phyloP scores from a whole-genome alignment of 345 rosid species.

The Excoecaria cochinchinensis region DNA sequence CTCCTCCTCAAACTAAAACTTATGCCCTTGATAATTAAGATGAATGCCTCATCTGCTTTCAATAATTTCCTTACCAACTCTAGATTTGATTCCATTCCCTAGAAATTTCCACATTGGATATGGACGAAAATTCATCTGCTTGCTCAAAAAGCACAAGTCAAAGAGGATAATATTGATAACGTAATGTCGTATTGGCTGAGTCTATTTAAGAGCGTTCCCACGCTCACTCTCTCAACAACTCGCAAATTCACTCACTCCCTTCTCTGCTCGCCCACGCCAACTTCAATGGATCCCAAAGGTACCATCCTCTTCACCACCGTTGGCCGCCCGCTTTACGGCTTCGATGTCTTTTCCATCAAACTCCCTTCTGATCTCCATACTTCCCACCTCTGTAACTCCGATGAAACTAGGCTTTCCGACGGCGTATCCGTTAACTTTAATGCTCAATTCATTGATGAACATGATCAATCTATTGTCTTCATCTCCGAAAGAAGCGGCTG shows the following conservation, averaged over 20 bases:
- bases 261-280: background rate
- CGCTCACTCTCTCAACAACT: background rate
- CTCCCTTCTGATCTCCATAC: constrained; percentile 26
- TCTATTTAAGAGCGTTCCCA: no score
- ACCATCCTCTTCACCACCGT: constrained; percentile 66
- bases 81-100: no score
- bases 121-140: no score
- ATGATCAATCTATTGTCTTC: constrained; percentile 43
- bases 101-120: no score
- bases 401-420: constrained; percentile 60
- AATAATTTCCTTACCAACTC: no score
- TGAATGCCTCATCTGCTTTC: no score
- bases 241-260: background rate
- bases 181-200: no score
- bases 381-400: constrained; percentile 11
- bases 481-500: constrained; percentile 67
- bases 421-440: constrained; percentile 72
- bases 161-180: no score
- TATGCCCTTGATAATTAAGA: no score
- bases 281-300: constrained; percentile 55
- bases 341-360: constrained; percentile 59
- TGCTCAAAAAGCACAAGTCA: no score
- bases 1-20: background rate
- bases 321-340: constrained; percentile 68
- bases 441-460: constrained; percentile 51